Conservation (phyloP, 306 rosid genomes). For the Rosa persica region DNA sequence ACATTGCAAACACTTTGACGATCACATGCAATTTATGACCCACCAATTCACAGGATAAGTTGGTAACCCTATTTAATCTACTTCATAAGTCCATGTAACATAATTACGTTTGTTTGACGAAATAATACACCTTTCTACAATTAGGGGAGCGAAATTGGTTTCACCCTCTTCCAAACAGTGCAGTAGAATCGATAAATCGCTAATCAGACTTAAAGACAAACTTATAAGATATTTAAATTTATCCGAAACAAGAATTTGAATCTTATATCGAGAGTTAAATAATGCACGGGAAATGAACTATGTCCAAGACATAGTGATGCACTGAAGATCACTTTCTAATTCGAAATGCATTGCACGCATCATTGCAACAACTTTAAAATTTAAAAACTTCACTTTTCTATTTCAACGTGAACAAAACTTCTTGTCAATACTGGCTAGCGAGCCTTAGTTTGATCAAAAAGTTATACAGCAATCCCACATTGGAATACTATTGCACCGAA, state of each 20-base stretch:
- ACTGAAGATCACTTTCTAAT: neutral
- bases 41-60: neutral
- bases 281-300: no score
- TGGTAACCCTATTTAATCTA: neutral
- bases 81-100: neutral
- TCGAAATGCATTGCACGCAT: neutral
- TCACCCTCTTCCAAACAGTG: neutral
- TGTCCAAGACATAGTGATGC: no score
- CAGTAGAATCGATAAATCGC: neutral
- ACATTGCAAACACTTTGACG: neutral
- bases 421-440: neutral
- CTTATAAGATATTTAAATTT: no score
- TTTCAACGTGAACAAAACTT: neutral
- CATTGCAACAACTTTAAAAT: neutral
- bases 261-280: no score
- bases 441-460: neutral
- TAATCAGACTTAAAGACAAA: no score
- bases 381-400: neutral
- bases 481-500: neutral
- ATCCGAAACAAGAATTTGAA: no score
- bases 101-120: neutral
- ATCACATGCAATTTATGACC: constrained; percentile 33
- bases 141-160: neutral
- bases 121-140: neutral
- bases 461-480: neutral